Evolutionary conservation across 306 rosid species (phyloP).

Genomic region (Trifolium dubium): DNA sequence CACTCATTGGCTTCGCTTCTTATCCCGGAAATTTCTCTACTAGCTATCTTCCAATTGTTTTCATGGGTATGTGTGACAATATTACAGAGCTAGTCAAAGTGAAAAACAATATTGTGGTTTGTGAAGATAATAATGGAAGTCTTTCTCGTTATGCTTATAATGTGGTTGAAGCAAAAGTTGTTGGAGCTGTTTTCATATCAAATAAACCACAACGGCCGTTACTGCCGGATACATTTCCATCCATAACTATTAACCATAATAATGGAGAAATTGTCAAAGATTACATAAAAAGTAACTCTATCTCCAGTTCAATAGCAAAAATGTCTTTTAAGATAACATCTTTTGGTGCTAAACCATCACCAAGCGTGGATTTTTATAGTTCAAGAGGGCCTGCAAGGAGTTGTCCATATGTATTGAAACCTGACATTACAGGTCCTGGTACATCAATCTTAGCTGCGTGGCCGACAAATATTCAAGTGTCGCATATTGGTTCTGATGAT

Average conservation of each 20-base stretch:
- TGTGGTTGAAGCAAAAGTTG: conserved; percentile 34
- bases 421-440: conserved; percentile 78
- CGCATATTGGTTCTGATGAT: accelerated
- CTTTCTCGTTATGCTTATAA: conserved; percentile 28
- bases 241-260: conserved; percentile 36
- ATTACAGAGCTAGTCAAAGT: neutral
- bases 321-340: conserved; percentile 48
- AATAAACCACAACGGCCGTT: neutral
- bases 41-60: conserved; percentile 49
- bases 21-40: conserved; percentile 41
- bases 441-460: conserved; percentile 73
- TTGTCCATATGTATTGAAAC: conserved; percentile 70
- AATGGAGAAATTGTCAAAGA: conserved; percentile 56
- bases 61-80: conserved; percentile 50
- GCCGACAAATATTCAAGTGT: conserved; percentile 51
- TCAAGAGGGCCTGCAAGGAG: conserved; percentile 79
- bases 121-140: neutral
- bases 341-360: conserved; percentile 60
- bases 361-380: conserved; percentile 59
- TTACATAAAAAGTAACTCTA: conserved; percentile 44
- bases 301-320: conserved; percentile 48
- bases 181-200: conserved; percentile 62
- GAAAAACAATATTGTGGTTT: too few relatives aligned
- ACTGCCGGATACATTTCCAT: neutral
- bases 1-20: conserved; percentile 53